Conservation (phyloP, 805 yeast genomes). For the Suhomyces vadensis region DNA sequence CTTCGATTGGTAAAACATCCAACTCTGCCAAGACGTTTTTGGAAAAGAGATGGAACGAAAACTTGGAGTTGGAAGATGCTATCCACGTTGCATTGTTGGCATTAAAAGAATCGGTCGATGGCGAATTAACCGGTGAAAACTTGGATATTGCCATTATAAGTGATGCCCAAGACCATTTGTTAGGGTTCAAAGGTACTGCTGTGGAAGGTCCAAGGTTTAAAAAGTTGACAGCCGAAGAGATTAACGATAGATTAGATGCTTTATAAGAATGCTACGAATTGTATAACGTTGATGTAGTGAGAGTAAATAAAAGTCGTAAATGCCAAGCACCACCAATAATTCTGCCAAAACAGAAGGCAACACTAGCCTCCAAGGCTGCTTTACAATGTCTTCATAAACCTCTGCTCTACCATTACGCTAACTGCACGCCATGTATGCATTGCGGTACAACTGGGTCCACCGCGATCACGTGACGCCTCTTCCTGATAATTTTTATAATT, state of each 20-base stretch:
- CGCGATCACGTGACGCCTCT: background rate
- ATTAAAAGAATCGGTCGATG: constrained; percentile 94
- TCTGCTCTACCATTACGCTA: no score
- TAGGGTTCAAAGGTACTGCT: constrained; percentile 84
- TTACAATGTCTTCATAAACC: no score
- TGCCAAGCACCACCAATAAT: no score
- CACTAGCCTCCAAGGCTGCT: no score
- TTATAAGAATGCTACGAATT: constrained; percentile 44
- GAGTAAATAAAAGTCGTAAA: no score
- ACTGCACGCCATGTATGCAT: no score
- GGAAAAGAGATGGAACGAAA: constrained; percentile 98
- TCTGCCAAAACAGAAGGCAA: no score
- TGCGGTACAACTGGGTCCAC: no score
- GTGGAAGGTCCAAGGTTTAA: constrained; percentile 89
- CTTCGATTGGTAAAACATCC: constrained; percentile 97
- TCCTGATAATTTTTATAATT: background rate
- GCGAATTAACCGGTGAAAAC: constrained; percentile 95
- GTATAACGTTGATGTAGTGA: background rate
- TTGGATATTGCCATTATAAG: constrained; percentile 91
- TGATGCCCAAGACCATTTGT: constrained; percentile 72
- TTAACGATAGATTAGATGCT: constrained; percentile 93
- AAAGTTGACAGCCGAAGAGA: constrained; percentile 83
- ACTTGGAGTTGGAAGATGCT: constrained; percentile 96
- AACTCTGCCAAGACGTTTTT: constrained; percentile 95
- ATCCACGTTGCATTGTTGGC: constrained; percentile 94